Base-by-base conservation (phyloP, 2,329 filamentous ascomycete genomes). In the Fusarium papillatum region DNA sequence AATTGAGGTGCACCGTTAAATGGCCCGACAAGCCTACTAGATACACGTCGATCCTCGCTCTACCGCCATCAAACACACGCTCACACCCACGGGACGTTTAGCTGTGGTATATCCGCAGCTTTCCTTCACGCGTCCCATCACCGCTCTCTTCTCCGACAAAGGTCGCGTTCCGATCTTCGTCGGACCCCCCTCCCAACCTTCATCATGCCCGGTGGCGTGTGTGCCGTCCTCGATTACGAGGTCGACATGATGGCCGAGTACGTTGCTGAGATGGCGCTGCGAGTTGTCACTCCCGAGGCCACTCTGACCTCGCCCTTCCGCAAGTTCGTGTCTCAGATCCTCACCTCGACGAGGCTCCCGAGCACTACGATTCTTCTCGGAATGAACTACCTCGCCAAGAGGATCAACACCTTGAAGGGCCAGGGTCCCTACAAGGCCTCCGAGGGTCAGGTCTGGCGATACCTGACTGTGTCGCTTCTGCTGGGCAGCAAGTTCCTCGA, bases 171-270 rank as follows among this genome's bases (percentile, higher is more conserved):
- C 69, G 85, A 82, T 86, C 84, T 85, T 85, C 73, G 83, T 86
- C 84, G 83, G 84, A 76, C 71, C 63, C 74, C 72, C 41, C 48
- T 43, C 36, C 72, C 75, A 75, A 81, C 80, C 77, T 81, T 80
- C 87, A 91, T 86, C 81, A 92, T 92, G 90, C 87, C 90, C 76
- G 95, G 96, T 83, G 96, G 96, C 80, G 96, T 98, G 46, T 97
- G 96, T 80, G 95, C 95, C 81, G 94, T 97, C 86, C 91, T 98
- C 85, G 96, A 98, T 88, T 98, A 98, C 84, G 95, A 98, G 85
- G 96, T 98, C 92, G 95, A 98, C 83, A 89, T 94, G 84, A 98
- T 98, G 96, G 94, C 95, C 75, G 95, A 98, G 83, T 98, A 98
- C 85, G 95, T 98, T 82, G 93, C 95, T 74, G 95, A 98, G 83